Conservation (phyloP, 2,329 filamentous ascomycete species). For the Curvularia verruculosa region DNA sequence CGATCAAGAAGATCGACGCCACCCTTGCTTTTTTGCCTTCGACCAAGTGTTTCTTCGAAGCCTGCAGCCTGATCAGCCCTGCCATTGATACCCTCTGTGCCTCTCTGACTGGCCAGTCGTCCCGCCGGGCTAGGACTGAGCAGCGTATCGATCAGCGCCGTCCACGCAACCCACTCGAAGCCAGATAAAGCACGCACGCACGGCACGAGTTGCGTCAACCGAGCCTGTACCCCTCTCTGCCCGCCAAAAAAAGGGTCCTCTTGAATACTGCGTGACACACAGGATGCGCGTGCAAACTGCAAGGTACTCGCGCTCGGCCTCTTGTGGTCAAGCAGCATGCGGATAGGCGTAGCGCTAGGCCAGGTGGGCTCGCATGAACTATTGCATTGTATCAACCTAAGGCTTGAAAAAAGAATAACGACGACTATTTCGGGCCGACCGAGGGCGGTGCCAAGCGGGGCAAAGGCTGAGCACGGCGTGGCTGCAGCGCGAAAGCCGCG, state of each 20-base stretch:
- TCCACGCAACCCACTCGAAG: slow-evolving; percentile 21
- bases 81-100: slow-evolving; percentile 31
- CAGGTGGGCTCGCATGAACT: neutral
- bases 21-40: slow-evolving; percentile 37
- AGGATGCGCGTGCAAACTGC: neutral
- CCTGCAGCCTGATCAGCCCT: slow-evolving; percentile 45
- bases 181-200: slow-evolving; percentile 16
- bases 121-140: slow-evolving; percentile 18
- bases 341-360: neutral
- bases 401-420: slow-evolving; percentile 1
- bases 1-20: slow-evolving; percentile 38
- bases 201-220: slow-evolving; percentile 13
- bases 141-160: slow-evolving; percentile 29
- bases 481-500: slow-evolving; percentile 17
- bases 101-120: slow-evolving; percentile 31
- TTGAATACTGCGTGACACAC: neutral
- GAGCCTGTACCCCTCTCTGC: neutral
- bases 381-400: neutral
- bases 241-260: neutral
- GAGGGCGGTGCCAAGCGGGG: slow-evolving; percentile 22
- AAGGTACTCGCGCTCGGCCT: slow-evolving; percentile 1
- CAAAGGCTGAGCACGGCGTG: slow-evolving; percentile 17
- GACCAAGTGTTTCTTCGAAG: slow-evolving; percentile 40
- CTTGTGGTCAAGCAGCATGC: neutral
- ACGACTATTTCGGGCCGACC: slow-evolving; percentile 22